phyloP scores from a whole-genome alignment of 768 basidiomycete species.

The Phylloporus arenicola region DNA sequence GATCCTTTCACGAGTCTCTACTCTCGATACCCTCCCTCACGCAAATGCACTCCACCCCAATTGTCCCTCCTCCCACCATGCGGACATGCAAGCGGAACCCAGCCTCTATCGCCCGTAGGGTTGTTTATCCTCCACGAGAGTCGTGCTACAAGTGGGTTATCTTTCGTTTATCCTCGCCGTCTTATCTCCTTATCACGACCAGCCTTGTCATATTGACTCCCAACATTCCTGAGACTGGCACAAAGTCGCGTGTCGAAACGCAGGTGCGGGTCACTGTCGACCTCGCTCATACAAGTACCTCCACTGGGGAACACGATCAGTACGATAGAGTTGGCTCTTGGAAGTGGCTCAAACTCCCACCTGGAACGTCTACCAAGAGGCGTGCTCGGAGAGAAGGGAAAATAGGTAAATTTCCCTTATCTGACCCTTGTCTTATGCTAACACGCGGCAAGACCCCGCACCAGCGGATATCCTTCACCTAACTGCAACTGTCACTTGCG shows the following conservation, averaged over 20 bases:
- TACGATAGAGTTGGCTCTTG: constrained; percentile 85
- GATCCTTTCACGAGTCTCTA: constrained; percentile 23
- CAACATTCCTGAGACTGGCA: constrained; percentile 74
- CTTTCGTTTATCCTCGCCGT: constrained; percentile 3
- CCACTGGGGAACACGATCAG: constrained; percentile 53
- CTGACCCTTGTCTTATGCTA: constrained; percentile 7
- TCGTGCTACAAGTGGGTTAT: constrained; percentile 66
- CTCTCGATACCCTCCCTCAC: constrained; percentile 33
- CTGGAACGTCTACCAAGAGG: constrained; percentile 78
- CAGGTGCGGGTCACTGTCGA: constrained; percentile 85
- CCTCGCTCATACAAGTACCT: constrained; percentile 59
- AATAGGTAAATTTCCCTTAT: constrained; percentile 48
- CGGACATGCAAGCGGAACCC: constrained; percentile 53
- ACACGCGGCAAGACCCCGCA: constrained; percentile 50
- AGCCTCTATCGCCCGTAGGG: constrained; percentile 45
- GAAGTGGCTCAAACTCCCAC: constrained; percentile 81
- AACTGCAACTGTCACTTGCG: constrained; percentile 70
- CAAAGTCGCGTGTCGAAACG: constrained; percentile 93
- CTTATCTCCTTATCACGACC: constrained; percentile 15
- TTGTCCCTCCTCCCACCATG: constrained; percentile 62
- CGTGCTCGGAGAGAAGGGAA: constrained; percentile 80
- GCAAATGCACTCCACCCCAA: constrained; percentile 49
- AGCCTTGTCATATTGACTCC: constrained; percentile 81
- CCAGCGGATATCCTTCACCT: constrained; percentile 69
- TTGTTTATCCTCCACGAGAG: constrained; percentile 69